Conservation (phyloP, 306 rosid genomes). For the Amphicarpaea edgeworthii region DNA sequence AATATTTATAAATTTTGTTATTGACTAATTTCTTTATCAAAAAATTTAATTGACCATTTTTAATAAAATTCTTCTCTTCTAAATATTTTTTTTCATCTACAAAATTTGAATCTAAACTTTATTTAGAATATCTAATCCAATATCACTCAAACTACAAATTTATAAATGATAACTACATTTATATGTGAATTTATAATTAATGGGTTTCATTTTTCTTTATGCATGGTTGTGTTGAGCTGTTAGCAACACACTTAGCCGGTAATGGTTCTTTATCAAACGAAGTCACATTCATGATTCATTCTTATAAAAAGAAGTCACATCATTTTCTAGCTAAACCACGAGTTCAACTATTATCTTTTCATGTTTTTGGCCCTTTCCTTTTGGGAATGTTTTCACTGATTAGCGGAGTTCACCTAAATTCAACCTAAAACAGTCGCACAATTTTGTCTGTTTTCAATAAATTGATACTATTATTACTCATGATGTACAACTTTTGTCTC, state of each 20-base stretch:
- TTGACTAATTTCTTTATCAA: too few relatives aligned
- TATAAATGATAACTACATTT: too few relatives aligned
- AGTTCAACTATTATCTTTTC: not conserved
- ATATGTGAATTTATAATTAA: not conserved
- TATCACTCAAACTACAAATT: too few relatives aligned
- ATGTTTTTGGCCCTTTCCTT: slow-evolving; percentile 19
- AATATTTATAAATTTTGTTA: too few relatives aligned
- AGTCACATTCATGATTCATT: too few relatives aligned
- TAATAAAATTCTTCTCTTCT: too few relatives aligned
- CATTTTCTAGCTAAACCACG: not conserved
- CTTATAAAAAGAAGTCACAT: not conserved
- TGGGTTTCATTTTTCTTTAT: too few relatives aligned
- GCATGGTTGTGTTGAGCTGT: not conserved
- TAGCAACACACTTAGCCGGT: not conserved
- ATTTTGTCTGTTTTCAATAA: slow-evolving; percentile 44
- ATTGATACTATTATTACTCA: not conserved
- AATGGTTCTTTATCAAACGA: not conserved
- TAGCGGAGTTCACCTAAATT: slow-evolving; percentile 47
- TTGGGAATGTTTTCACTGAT: slow-evolving; percentile 33
- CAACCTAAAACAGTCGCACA: slow-evolving; percentile 43
- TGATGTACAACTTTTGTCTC: slow-evolving; percentile 30
- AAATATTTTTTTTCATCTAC: too few relatives aligned
- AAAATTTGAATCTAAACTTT: too few relatives aligned
- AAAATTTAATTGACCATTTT: too few relatives aligned
- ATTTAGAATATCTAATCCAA: too few relatives aligned